A percentile compares a stretch with the other conserved stretches of the same genome.
Conservation (phyloP, 1,139 yeast species). For the Saccharomyces hybrid region DNA sequence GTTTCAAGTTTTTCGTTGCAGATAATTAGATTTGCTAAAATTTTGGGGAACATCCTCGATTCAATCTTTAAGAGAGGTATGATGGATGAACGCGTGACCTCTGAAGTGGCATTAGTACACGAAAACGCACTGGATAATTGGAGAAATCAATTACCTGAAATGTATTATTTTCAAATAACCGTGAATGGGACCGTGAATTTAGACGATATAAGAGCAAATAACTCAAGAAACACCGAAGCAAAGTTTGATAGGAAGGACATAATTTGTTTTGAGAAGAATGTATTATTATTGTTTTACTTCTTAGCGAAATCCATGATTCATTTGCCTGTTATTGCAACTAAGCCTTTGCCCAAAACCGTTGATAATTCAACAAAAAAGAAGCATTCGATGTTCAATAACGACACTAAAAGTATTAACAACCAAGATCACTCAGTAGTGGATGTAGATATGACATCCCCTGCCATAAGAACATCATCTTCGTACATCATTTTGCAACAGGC, state of each 20-base stretch:
- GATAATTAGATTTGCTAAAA: constrained; percentile 62
- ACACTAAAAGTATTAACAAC: background rate
- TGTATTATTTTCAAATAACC: constrained; percentile 58
- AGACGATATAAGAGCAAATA: constrained; percentile 14
- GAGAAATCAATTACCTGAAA: constrained; percentile 62
- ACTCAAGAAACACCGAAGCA: background rate
- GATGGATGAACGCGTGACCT: constrained; percentile 36
- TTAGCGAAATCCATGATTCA: constrained; percentile 76
- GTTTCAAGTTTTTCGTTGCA: constrained; percentile 56
- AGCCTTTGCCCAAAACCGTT: constrained; percentile 11
- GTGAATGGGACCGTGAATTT: constrained; percentile 43
- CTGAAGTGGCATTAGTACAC: constrained; percentile 36
- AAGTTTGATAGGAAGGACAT: background rate
- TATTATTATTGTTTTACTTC: constrained; percentile 59
- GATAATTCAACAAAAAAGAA: background rate
- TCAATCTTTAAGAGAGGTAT: constrained; percentile 47
- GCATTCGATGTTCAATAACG: background rate
- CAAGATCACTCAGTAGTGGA: constrained; percentile 2
- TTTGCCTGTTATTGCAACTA: constrained; percentile 60
- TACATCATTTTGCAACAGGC: constrained; percentile 70
- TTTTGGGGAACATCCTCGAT: constrained; percentile 67
- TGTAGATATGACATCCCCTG: constrained; percentile 33
- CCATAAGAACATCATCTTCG: constrained; percentile 34
- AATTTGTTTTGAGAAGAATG: constrained; percentile 39
- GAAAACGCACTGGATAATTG: constrained; percentile 74